A percentile compares a stretch with the other conserved stretches of the same genome.
Conservation (phyloP, 768 basidiomycete species). For the Tylopilus felleus region DNA sequence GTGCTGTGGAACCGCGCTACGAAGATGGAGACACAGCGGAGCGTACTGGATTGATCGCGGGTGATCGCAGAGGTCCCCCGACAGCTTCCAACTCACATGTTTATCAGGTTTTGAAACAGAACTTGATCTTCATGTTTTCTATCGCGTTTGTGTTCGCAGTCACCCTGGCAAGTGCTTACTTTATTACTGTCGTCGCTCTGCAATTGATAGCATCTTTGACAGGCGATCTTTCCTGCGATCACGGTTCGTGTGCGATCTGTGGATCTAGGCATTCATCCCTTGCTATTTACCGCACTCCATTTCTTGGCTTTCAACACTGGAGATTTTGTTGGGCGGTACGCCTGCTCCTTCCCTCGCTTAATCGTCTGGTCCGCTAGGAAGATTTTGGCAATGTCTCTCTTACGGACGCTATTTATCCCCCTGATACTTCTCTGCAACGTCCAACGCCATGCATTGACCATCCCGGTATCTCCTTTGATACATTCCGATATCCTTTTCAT, state of each 20-base stretch:
- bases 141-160: constrained; percentile 73
- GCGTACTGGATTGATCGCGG: constrained; percentile 36
- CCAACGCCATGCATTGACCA: constrained; percentile 39
- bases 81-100: constrained; percentile 42
- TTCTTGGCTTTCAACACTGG: constrained; percentile 75
- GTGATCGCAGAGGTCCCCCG: constrained; percentile 20
- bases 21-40: constrained; percentile 27
- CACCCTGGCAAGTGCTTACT: constrained; percentile 60
- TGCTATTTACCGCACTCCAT: constrained; percentile 78
- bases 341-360: constrained; percentile 62
- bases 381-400: constrained; percentile 59
- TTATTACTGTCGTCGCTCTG: background rate
- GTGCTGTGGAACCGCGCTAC: constrained; percentile 40
- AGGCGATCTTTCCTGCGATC: constrained; percentile 88
- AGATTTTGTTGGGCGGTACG: constrained; percentile 66
- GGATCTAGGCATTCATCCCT: constrained; percentile 63
- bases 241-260: constrained; percentile 73
- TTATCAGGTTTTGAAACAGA: constrained; percentile 56
- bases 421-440: constrained; percentile 89
- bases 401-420: constrained; percentile 80
- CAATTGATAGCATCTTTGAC: constrained; percentile 5
- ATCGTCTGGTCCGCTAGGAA: constrained; percentile 66
- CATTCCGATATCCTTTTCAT: constrained; percentile 77
- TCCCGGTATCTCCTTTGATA: constrained; percentile 44
- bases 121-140: constrained; percentile 66